Percentiles rank a stretch among this genome's conserved stretches.
Evolutionary conservation across 108 stramenopile genomes (phyloP).

Genomic region (Hondaea fermentalgiana): DNA sequence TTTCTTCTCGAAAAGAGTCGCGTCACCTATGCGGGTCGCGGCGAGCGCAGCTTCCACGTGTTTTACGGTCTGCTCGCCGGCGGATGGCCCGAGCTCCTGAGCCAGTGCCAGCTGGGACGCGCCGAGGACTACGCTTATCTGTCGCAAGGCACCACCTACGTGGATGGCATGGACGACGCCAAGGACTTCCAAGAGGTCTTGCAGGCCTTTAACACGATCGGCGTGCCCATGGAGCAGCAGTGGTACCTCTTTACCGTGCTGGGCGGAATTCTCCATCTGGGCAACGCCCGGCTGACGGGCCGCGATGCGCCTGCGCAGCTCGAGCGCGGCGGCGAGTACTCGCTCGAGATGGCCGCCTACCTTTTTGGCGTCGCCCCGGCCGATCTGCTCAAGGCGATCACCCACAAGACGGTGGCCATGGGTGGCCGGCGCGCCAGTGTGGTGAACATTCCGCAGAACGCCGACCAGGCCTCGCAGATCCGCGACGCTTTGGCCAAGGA

Average conservation of each 20-base stretch:
- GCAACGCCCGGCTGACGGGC: slow-evolving; percentile 40
- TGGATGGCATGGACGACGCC: background rate
- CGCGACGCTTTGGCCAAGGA: slow-evolving; percentile 34
- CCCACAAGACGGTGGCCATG: slow-evolving; percentile 22
- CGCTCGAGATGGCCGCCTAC: slow-evolving; percentile 56
- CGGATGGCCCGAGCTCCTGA: slow-evolving; percentile 5
- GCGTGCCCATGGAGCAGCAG: background rate
- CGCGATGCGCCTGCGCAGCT: background rate
- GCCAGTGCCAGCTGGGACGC: slow-evolving; percentile 18
- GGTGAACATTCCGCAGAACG: background rate
- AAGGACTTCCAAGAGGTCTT: background rate
- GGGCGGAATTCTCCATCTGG: slow-evolving; percentile 34
- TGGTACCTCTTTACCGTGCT: slow-evolving; percentile 25
- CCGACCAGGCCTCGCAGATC: background rate
- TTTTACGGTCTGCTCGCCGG: slow-evolving; percentile 26
- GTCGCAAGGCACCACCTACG: slow-evolving; percentile 15
- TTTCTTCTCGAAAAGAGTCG: slow-evolving; percentile 34
- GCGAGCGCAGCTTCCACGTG: slow-evolving; percentile 36
- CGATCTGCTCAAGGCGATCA: slow-evolving; percentile 36
- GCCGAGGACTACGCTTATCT: slow-evolving; percentile 36
- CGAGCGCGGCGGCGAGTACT: background rate
- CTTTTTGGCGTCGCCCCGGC: slow-evolving; percentile 70
- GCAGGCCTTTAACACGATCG: background rate
- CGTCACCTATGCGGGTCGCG: background rate
- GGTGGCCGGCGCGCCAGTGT: background rate